phyloP scores from a whole-genome alignment of 352 stramenopile genomes.

The Pythium rishiriense region DNA sequence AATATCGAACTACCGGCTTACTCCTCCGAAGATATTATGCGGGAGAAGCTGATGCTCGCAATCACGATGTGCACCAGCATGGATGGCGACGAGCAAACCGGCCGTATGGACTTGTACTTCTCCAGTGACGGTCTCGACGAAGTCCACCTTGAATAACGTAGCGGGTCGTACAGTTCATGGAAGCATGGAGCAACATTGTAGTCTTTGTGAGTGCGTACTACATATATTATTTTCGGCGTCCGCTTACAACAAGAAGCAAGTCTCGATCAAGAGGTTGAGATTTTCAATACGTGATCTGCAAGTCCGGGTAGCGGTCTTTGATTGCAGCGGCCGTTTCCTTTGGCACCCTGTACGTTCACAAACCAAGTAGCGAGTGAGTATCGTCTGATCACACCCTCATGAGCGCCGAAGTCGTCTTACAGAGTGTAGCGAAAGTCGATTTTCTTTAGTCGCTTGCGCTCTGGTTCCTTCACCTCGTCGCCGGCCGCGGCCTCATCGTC shows the following conservation, averaged over 20 bases:
- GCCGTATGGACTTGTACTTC: conserved; percentile 72
- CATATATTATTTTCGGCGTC: not conserved
- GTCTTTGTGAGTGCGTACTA: too few species aligned
- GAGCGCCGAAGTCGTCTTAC: conserved; percentile 35
- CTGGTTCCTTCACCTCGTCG: conserved; percentile 52
- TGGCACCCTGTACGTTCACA: conserved; percentile 49
- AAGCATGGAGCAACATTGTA: too few species aligned
- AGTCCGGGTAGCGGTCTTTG: conserved; percentile 71
- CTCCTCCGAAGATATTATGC: conserved; percentile 67
- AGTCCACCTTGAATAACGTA: conserved; percentile 50
- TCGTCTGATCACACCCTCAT: not conserved
- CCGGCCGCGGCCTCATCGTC: conserved; percentile 27
- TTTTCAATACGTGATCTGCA: conserved; percentile 49
- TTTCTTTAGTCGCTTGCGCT: conserved; percentile 87
- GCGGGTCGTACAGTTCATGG: too few species aligned
- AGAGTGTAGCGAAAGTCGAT: conserved; percentile 89
- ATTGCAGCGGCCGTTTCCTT: conserved; percentile 77
- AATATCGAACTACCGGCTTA: conserved; percentile 84
- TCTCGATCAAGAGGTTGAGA: not conserved
- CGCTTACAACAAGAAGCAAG: not conserved
- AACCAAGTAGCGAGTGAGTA: conserved; percentile 10
- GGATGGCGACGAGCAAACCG: conserved; percentile 73
- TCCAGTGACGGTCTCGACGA: conserved; percentile 60
- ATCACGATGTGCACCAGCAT: conserved; percentile 85
- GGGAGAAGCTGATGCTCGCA: conserved; percentile 63